Conservation (phyloP, 148 eudicot species). For the Dianthus caryophyllus region DNA sequence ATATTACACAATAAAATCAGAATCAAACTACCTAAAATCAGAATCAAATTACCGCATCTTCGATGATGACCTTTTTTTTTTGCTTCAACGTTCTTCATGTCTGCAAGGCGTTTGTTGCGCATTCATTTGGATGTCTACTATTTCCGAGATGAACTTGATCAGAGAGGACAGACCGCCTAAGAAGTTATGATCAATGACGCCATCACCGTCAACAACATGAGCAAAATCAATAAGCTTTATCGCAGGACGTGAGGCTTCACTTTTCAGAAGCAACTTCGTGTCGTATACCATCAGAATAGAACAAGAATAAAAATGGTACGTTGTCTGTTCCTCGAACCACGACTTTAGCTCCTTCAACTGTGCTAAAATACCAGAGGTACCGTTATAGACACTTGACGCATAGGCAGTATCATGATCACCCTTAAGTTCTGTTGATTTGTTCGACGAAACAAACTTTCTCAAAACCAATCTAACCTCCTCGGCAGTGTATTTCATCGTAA, state of each 20-base stretch:
- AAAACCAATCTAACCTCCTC: conserved; percentile 56
- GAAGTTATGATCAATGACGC: conserved; percentile 86
- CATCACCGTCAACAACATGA: conserved; percentile 69
- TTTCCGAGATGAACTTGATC: conserved; percentile 74
- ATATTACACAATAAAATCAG: not conserved
- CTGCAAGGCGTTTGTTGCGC: conserved; percentile 8
- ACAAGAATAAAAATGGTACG: conserved; percentile 63
- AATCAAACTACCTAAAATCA: not conserved
- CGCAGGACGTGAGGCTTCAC: conserved; percentile 36
- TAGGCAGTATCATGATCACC: conserved; percentile 43
- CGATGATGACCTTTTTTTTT: not conserved
- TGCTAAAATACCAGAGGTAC: conserved; percentile 63
- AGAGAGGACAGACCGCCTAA: conserved; percentile 89
- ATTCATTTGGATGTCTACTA: conserved; percentile 21
- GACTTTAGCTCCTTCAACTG: conserved; percentile 74
- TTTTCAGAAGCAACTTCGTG: conserved; percentile 38
- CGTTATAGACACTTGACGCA: conserved; percentile 62
- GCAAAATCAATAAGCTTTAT: conserved; percentile 91
- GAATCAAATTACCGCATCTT: not conserved
- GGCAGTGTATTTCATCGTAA: conserved; percentile 28
- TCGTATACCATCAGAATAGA: conserved; percentile 63
- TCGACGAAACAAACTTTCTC: conserved; percentile 66
- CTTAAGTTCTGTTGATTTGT: conserved; percentile 30
- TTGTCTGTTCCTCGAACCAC: conserved; percentile 93
- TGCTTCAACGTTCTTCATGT: conserved; percentile 3